Conservation (phyloP, 805 yeast genomes). For the Candida patagonica region DNA sequence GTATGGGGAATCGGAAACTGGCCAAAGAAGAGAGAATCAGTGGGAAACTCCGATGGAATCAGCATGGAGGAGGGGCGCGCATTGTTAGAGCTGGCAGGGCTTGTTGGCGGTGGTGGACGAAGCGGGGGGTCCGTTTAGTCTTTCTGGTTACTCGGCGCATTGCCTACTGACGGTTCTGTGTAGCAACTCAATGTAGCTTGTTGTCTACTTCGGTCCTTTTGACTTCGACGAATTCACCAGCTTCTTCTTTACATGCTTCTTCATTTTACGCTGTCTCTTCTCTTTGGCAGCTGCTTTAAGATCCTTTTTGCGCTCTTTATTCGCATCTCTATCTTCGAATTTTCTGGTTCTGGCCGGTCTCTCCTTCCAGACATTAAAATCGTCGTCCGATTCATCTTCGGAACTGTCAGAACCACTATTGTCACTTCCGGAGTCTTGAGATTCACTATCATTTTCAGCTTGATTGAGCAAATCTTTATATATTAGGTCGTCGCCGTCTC, state of each 20-base stretch:
- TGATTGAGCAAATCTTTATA: slow-evolving; percentile 26
- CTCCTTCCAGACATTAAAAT: slow-evolving; percentile 39
- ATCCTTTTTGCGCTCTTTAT: slow-evolving; percentile 62
- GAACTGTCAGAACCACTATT: slow-evolving; percentile 27
- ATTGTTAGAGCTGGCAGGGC: slow-evolving; percentile 72
- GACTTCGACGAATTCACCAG: slow-evolving; percentile 44
- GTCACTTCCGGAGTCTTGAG: slow-evolving; percentile 25
- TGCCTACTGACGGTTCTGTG: no score
- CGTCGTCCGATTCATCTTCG: slow-evolving; percentile 23
- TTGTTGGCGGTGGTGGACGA: slow-evolving; percentile 37
- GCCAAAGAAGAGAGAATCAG: slow-evolving; percentile 81
- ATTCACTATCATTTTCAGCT: slow-evolving; percentile 24
- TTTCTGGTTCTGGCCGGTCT: slow-evolving; percentile 56
- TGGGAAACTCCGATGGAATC: slow-evolving; percentile 72
- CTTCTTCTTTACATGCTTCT: slow-evolving; percentile 74
- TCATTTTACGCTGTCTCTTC: slow-evolving; percentile 72
- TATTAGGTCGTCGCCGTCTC: slow-evolving; percentile 71
- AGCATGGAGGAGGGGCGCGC: slow-evolving; percentile 73
- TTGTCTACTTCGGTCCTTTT: no score
- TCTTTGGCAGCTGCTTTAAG: slow-evolving; percentile 73
- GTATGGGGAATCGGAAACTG: slow-evolving; percentile 95
- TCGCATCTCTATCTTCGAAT: slow-evolving; percentile 67
- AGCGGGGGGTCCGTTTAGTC: slow-evolving; percentile 41
- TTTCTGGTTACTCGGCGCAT: no score
- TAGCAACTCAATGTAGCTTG: no score